Base-by-base conservation (phyloP, 371 early-diverging fungal species). In the Mortierella sp. region DNA sequence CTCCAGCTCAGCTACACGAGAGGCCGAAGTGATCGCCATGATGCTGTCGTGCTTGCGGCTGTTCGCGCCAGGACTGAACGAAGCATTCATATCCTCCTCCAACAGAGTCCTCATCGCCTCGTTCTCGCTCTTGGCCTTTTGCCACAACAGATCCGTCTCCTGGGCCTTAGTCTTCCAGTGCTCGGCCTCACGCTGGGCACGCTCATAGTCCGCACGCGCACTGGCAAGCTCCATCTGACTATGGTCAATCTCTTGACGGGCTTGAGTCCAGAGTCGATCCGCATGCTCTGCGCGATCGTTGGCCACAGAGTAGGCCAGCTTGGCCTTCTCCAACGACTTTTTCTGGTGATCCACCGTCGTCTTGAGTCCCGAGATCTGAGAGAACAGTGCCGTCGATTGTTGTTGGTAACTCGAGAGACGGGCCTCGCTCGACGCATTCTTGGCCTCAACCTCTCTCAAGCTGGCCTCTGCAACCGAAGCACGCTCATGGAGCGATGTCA, bases 391-490 rank as follows among this genome's bases (percentile, higher is more conserved):
- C 2, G 74, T 74, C 9, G 80, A 77, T 47, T 69, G 73, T n/a
- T 77, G 78, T 41, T 75, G 78, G 34, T 76, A 80, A n/a, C 77
- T 73, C 26, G 80, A 74, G 7, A 85, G 73, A n/a, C 85, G 86
- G 0, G 85, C 77, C 37, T 77, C 85, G 26, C 67, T 74, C 61
- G 84, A 64, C 4, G 85, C 76, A 50, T 83, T 74, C 80, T 83
- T 77, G 44, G 82, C 73, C 31, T 87, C 86, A 65, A 80, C 86
- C 29, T 90, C 89, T 26, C 89, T 76, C 63, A 89, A 72, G 67
- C 85, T 81, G 0, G 80, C 77, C 72, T 90, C 91, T 0, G 90
- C 90, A 22, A 72, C 71, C 9, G 88, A 87, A 4, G 90, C 87
- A 34, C 90, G 80, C 7, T 79, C 83, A 68, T 91, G 89, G n/a